Evolutionary conservation across 2,329 filamentous ascomycete genomes (phyloP).

Genomic region (Fusarium phyllophilum): DNA sequence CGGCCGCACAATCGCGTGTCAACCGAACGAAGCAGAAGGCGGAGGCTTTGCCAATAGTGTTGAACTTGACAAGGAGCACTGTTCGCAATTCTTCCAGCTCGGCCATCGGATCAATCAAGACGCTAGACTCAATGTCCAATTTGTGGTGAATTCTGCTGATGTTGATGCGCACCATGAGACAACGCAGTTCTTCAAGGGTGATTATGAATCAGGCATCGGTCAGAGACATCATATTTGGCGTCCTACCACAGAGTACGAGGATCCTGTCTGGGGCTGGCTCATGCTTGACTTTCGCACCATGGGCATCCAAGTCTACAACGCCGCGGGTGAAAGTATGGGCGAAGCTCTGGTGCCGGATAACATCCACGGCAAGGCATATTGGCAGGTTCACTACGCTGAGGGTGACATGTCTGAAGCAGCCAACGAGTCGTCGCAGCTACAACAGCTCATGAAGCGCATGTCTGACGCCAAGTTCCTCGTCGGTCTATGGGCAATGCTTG

Average conservation of each 20-base stretch:
- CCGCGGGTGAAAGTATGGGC: not conserved
- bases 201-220: not conserved
- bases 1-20: not conserved
- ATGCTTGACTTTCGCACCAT: not conserved
- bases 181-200: not conserved
- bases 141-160: not conserved
- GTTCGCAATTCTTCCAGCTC: not conserved
- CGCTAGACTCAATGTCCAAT: not conserved
- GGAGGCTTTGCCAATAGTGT: not conserved
- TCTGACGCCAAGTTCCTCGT: not conserved
- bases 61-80: not conserved
- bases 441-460: not conserved
- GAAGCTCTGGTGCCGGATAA: not conserved
- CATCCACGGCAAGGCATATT: not conserved
- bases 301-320: not conserved
- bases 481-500: not conserved
- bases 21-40: not conserved
- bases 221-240: not conserved
- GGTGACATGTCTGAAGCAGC: not conserved
- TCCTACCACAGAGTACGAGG: not conserved
- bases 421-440: not conserved
- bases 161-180: not conserved
- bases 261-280: not conserved
- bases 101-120: not conserved
- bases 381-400: not conserved